Evolutionary conservation across 2,329 filamentous ascomycete genomes (phyloP).

Genomic region (Alternaria viburni): DNA sequence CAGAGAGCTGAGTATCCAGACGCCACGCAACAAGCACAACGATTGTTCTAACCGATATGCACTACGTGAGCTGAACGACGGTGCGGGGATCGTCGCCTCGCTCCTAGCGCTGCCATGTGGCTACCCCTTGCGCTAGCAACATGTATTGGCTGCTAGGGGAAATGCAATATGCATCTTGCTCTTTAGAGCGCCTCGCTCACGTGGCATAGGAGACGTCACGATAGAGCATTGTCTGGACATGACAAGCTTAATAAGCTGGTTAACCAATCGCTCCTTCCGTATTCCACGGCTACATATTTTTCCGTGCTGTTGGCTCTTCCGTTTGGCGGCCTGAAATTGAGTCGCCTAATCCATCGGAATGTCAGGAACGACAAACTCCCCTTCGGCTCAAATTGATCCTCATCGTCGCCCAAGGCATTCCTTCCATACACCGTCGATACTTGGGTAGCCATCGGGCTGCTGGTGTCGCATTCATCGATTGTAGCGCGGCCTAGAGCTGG

Average conservation of each 20-base stretch:
- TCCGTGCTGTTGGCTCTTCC: not conserved
- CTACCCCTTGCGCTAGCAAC: conserved; percentile 10
- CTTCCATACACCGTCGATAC: not conserved
- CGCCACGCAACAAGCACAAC: conserved; percentile 2
- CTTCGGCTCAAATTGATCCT: too few species aligned
- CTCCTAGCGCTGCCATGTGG: not conserved
- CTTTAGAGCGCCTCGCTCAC: not conserved
- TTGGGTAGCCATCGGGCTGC: not conserved
- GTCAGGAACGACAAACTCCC: too few species aligned
- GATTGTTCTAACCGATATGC: not conserved
- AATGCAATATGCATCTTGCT: conserved; percentile 3
- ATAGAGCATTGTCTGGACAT: not conserved
- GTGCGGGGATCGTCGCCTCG: not conserved
- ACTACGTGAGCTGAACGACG: not conserved
- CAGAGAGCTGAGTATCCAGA: not conserved
- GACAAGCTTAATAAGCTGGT: not conserved
- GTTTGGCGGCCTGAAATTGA: not conserved
- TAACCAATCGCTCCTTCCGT: not conserved
- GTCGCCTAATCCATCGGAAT: too few species aligned
- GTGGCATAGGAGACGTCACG: not conserved
- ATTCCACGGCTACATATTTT: accelerated
- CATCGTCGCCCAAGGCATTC: too few species aligned
- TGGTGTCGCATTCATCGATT: not conserved
- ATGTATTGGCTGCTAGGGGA: conserved; percentile 1
- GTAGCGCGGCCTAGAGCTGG: not conserved